Evolutionary conservation across 2,329 filamentous ascomycete species (phyloP).

Genomic region (Diplodia seriata): DNA sequence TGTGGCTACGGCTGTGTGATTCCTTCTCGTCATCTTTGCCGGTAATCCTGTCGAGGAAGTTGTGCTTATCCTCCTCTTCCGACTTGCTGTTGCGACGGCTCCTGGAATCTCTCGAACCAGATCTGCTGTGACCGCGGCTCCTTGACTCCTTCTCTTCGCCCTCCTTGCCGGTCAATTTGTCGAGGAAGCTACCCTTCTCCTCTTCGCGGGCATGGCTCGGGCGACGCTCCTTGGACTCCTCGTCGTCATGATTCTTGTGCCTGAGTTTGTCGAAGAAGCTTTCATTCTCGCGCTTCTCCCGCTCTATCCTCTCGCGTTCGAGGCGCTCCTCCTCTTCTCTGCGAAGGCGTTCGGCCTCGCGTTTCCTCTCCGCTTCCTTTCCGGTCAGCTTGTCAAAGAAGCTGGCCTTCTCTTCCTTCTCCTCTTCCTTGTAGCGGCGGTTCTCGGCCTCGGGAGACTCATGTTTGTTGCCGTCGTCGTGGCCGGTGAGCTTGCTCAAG

Average conservation of each 20-base stretch:
- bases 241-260: slow-evolving; percentile 15
- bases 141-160: slow-evolving; percentile 11
- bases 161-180: slow-evolving; percentile 25
- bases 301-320: slow-evolving; percentile 27
- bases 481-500: slow-evolving; percentile 30
- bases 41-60: slow-evolving; percentile 19
- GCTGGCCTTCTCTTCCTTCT: slow-evolving; percentile 30
- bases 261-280: slow-evolving; percentile 29
- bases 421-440: slow-evolving; percentile 27
- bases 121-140: slow-evolving; percentile 22
- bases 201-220: slow-evolving; percentile 6
- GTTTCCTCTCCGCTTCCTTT: slow-evolving; percentile 29
- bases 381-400: slow-evolving; percentile 32
- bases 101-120: slow-evolving; percentile 18
- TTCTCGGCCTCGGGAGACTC: slow-evolving; percentile 31
- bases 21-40: slow-evolving; percentile 18
- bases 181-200: slow-evolving; percentile 15
- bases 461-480: slow-evolving; percentile 20
- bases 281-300: slow-evolving; percentile 20
- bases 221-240: slow-evolving; percentile 22
- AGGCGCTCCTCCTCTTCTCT: slow-evolving; percentile 18
- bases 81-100: slow-evolving; percentile 15
- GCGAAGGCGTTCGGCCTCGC: slow-evolving; percentile 24
- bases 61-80: slow-evolving; percentile 6
- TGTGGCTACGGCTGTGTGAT: slow-evolving; percentile 10